These are phyloP conservation scores for Komagataella phaffii DNA, from an alignment of 805 yeast species.

Conservation along the genomic window DNA sequence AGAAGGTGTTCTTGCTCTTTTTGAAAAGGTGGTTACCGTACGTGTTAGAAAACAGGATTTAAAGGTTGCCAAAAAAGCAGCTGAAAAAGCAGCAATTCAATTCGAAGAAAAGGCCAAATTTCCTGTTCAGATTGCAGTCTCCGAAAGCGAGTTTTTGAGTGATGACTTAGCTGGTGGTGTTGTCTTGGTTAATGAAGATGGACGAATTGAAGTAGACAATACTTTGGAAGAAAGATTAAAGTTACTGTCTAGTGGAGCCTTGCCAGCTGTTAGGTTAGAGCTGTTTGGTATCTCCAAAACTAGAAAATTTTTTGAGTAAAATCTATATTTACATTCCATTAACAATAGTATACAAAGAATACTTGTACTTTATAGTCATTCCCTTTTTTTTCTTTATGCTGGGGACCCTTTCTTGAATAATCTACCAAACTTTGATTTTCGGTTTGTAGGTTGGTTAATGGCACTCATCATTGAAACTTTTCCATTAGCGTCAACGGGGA, in stretches of 20 bases:
- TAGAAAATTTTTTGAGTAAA: conserved; percentile 82
- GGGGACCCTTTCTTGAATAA: not conserved
- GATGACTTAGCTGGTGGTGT: conserved; percentile 78
- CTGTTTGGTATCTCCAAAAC: conserved; percentile 74
- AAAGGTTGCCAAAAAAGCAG: conserved; percentile 44
- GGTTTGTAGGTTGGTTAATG: conserved; percentile 2
- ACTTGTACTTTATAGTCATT: not conserved
- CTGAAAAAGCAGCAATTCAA: conserved; percentile 43
- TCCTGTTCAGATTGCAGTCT: conserved; percentile 39
- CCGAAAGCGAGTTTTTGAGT: conserved; percentile 43
- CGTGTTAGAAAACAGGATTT: conserved; percentile 58
- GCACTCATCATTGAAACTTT: conserved; percentile 18
- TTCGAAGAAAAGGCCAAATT: conserved; percentile 52
- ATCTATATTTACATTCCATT: not conserved
- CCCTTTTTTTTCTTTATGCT: not conserved
- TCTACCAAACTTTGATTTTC: not conserved
- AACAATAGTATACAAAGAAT: not conserved
- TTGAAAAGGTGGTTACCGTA: conserved; percentile 57
- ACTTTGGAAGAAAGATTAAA: conserved; percentile 90
- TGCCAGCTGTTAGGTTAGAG: conserved; percentile 87
- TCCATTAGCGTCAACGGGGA: conserved; percentile 13
- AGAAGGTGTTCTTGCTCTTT: conserved; percentile 59
- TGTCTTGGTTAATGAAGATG: conserved; percentile 50
- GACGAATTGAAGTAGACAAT: conserved; percentile 82
- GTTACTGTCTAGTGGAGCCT: conserved; percentile 66